Base-by-base conservation (phyloP, 495 filamentous ascomycete genomes). In the Penicillium soppii region DNA sequence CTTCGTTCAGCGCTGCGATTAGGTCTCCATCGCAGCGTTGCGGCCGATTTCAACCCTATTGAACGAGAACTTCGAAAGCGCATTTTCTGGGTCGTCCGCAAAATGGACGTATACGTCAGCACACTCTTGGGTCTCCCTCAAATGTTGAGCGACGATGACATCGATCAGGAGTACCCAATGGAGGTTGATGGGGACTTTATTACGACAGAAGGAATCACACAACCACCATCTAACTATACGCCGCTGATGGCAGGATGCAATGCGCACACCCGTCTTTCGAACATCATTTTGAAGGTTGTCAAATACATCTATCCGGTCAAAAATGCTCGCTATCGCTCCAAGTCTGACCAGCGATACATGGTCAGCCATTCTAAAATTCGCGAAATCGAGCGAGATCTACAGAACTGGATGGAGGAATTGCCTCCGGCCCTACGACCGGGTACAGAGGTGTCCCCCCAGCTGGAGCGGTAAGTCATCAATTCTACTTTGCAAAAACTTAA, bases 161-260 rank as follows among this genome's bases (percentile, higher is more conserved):
- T 97, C 55, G 92, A 97, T 62, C 92, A 97, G 65, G 88, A 90
- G 49, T 81, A 87, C 35, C 92, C 92, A 7, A 68, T 83, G 43
- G 86, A 91, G 50, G 78, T 96, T n/a, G 90, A 97, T 56, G 91
- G 95, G 59, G 88, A 96, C 46, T 95, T 82, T 66, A 95, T 97
- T 52, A 96, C 90, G 10, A 75, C 80, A 44, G 80, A 88, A 21
- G 81, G 76, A 23, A 91, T 98, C 52, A 61, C 78, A 23, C 80
- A 81, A 1, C 90, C 90, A 71, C 89, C 90, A 1, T 69, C 85
- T n/a, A 89, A 87, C 25, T 75, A 77, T 6, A 82, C 89, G 2
- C 89, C 92, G 0, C 71, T 88, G 23, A 87, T 92, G 63, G 80
- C 86, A 40, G 92, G 88, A 7, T 85, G 85, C 46, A 97, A 95